Percentiles rank a stretch among this genome's conserved stretches.
Conservation (phyloP, 192 early-diverging fungal genomes). For the Pecoramyces ruminantium region DNA sequence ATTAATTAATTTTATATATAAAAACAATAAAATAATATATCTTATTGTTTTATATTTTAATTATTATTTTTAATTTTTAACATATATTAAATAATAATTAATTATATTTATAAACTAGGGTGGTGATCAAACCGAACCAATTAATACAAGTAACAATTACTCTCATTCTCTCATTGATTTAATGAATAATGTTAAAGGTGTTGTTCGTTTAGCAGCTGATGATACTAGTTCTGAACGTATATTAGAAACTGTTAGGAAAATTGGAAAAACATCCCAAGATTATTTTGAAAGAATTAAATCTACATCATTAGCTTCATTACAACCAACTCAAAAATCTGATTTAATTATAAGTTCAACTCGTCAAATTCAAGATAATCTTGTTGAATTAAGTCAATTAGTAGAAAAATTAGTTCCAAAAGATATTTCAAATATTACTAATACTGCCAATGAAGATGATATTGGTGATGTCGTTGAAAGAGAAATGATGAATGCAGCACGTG, state of each 20-base stretch:
- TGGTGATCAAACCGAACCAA: constrained; percentile 73
- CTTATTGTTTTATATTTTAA: too few relatives aligned
- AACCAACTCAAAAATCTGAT: constrained; percentile 42
- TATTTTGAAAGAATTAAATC: constrained; percentile 83
- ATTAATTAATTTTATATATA: too few relatives aligned
- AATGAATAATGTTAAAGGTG: constrained; percentile 75
- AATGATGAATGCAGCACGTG: constrained; percentile 79
- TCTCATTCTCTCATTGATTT: constrained; percentile 70
- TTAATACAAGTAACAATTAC: constrained; percentile 58
- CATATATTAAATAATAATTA: too few relatives aligned
- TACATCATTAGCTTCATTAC: constrained; percentile 9
- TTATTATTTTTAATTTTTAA: not conserved
- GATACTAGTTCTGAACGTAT: constrained; percentile 57
- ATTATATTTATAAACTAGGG: too few relatives aligned
- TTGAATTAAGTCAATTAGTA: constrained; percentile 48
- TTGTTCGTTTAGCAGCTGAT: constrained; percentile 59
- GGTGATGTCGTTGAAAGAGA: constrained; percentile 82
- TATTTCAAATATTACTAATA: constrained; percentile 28
- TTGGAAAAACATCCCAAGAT: constrained; percentile 47
- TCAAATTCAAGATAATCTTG: constrained; percentile 56
- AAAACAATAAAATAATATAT: not conserved
- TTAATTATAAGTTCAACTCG: constrained; percentile 59
- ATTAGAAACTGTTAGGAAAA: constrained; percentile 37
- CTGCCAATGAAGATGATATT: constrained; percentile 50
- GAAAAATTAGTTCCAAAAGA: constrained; percentile 56